Base-by-base conservation (phyloP, 192 early-diverging fungal species). In the Spinellus fusiger region DNA sequence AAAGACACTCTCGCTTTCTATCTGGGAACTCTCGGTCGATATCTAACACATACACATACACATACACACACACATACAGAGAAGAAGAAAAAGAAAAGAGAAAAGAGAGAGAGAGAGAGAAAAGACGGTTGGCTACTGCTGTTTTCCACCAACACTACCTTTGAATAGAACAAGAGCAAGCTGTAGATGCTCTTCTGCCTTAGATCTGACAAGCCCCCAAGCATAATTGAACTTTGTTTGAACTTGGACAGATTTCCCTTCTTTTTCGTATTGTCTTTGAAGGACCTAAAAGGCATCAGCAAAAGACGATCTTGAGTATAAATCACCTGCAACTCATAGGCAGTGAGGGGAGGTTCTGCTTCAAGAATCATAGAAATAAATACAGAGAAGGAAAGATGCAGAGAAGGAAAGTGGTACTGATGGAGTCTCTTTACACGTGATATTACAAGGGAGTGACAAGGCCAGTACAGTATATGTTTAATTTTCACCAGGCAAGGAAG, bases 151-250 rank as follows among this genome's bases (percentile, higher is more conserved):
- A 26, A 31, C 46, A 59, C 16, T 77, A 89, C 88, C 88, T 72
- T 81, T 78, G 31, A 92, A 67, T 18, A 96, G 75, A n/a, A 73
- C 55, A 32, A 98, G 82, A 16, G 93, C 95, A 23, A 79, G 65
- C 46, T 87, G 78, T 57, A 93, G 88, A 52, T 94, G 85, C 7
- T 73, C 72, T 59, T 79, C 80, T 32, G 66, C 71, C 58, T 68
- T 78, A 65, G 84, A 86, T 71, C 84, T 86, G 66, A 93, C 84
- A 34, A 95, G 82, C 0, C 89, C 93, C 92, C 94, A 98, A 0
- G 96, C 92, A 66, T 91, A 94, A 80, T 98, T 95, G 80, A 98
- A 98, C 70, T 94, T 94, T 52, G 91, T 93, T 75, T 98, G 96
- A 23, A 86, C 77, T 69, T 87, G 79, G 25, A 79, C 75, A 59